phyloP scores from a whole-genome alignment of 257 asterid genomes.

The Gentiana straminea region DNA sequence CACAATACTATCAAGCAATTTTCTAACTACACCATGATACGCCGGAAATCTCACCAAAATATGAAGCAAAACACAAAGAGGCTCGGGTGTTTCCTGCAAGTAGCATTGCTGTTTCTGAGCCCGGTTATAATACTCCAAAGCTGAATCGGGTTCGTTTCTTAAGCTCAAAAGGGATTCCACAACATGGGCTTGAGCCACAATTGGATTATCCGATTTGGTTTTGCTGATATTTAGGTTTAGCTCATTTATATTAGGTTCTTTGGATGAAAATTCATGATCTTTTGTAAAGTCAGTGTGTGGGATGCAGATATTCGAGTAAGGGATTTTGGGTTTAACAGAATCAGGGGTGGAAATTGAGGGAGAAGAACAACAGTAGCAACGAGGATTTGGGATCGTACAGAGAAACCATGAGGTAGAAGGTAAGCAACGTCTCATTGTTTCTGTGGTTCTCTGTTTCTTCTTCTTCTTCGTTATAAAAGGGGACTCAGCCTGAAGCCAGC shows the following conservation, averaged over 20 bases:
- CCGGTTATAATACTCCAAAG: conserved; percentile 40
- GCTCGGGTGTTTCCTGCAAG: conserved; percentile 33
- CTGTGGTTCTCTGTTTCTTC: too few species aligned
- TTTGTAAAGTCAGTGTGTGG: neutral
- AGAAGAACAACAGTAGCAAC: neutral
- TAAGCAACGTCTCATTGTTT: conserved; percentile 9
- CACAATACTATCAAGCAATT: conserved; percentile 27
- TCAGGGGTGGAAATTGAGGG: neutral
- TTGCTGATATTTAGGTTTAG: neutral
- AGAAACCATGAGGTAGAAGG: conserved; percentile 7
- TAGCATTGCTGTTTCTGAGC: conserved; percentile 30
- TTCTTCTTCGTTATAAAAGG: too few species aligned
- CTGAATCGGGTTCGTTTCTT: conserved; percentile 47
- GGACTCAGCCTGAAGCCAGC: too few species aligned
- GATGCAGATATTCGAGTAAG: neutral
- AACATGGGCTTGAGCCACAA: conserved; percentile 18
- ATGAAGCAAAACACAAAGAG: conserved; percentile 56
- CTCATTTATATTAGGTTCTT: conserved; percentile 12
- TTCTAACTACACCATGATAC: conserved; percentile 26
- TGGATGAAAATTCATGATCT: conserved; percentile 8
- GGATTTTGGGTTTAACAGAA: neutral
- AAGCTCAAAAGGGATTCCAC: conserved; percentile 35
- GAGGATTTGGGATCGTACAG: neutral
- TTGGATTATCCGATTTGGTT: conserved; percentile 13
- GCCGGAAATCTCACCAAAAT: conserved; percentile 44